Base-by-base conservation (phyloP, 352 stramenopile genomes). In the Globisporangium middletonii region DNA sequence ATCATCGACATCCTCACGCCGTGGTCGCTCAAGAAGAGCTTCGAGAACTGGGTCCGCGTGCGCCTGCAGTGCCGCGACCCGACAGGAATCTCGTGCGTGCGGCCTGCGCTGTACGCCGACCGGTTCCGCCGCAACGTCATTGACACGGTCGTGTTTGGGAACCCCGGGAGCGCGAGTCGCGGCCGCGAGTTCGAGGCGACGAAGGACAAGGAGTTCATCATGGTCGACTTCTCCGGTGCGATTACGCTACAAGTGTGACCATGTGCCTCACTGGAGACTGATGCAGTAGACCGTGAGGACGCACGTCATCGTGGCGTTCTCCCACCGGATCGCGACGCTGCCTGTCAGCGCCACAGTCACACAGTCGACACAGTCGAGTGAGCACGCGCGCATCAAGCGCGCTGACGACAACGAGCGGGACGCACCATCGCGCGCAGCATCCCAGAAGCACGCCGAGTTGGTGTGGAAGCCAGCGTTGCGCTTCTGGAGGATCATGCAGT, bases 1-100 rank as follows among this genome's bases (percentile, higher is more conserved):
- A 98, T 98, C 55, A 98, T 98, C 71, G 95, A 98, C 71, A 98
- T 98, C 74, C 72, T 98, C 51, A 97, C 96, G 27, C 93, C 94
- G 26, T 98, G 96, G 87, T 97, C 90, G 30, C 74, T 95, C 11
- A 83, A 93, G 41, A 98, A 98, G 64, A 89, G 85, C 37, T 52
- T 97, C 11, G 95, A 98, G 69, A 79, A 88, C 52, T 94, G 82
- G 81, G 63, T 94, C 27, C 83, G 85, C 7, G 78, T 94, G 19
- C 86, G 84, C 33, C 53, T 95, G 26, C 77, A 92, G 62, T 92
- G 82, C 56, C 83, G 78, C 48, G 86, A 93, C 52, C 67, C 64
- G 4, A 74, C 84, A 37, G 86, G 86, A 19, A 89, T 96, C 53
- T 94, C 83, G 50, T 94, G 83, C 57, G 76, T 94, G 54, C 86